Base-by-base conservation (phyloP, 257 asterid genomes). In the Plantago elongata region DNA sequence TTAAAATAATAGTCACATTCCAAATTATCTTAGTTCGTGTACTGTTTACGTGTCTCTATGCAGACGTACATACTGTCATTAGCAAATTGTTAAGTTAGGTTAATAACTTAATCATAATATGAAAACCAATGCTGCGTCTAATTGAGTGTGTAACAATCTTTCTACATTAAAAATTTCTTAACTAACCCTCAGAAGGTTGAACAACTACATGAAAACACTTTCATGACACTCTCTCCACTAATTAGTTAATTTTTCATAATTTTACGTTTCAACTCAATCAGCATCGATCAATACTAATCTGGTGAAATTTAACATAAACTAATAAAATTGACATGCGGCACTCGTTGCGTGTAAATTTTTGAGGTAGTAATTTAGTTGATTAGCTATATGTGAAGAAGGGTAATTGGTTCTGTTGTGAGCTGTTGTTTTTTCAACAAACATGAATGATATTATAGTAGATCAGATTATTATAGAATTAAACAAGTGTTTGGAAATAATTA, bases 351-450 rank as follows among this genome's bases (percentile, higher is more conserved):
- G n/a, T 22, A 22, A 22, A 22, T 22, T 22, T 22, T n/a, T n/a
- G n/a, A n/a, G n/a, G 16, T 54, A 27, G 17, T 54, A 7, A 27
- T 42, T 54, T 54, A 54, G 59, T 27, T 27, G 5, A 4, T 34
- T 3, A 48, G n/a, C n/a, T n/a, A 70, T 64, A 61, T 57, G 65
- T 52, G 57, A 59, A 71, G 47, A 46, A 13, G 13, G 60, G 61
- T 70, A 38, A 55, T 49, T 47, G 17, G 51, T 60, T 60, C 42
- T 64, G 52, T 48, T 70, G 60, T 54, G 67, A 75, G 79, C 74
- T 77, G 84, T 75, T 75, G 62, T 66, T 78, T 66, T 45, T 76
- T 70, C 79, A 78, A 76, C 82, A 75, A 74, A 79, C 73, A 68
- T 51, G 68, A 66, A 61, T 13, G 60, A 66, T 67, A 56, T 56